Evolutionary conservation across 164 flowering plant genomes (phyloP), one percentile per base, ranked within the genome.

Genomic region (Aristolochia californica): DNA sequence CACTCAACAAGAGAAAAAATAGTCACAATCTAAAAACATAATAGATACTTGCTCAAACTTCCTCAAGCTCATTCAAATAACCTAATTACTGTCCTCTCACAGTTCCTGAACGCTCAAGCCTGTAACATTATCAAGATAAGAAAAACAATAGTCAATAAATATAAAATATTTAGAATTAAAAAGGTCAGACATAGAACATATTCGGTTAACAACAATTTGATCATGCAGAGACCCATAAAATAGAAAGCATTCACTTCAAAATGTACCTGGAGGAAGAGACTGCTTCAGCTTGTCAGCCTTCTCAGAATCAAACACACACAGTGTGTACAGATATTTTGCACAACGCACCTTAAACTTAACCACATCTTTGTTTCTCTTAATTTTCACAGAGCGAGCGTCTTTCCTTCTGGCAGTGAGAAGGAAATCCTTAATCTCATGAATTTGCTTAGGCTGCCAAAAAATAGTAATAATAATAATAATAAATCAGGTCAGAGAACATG

Each of bases 221-320:
- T 16, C 8, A 5, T 13, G 20, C 49, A 47, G 20, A 13, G 8
- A 47, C n/a, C n/a, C n/a, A 48, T 5, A n/a, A 48, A 48, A n/a
- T 10, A 16, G 20, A 48, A n/a, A 48, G 2, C 23, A 48, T 47
- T 5, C 49, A 47, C 8, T 8, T n/a, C 15, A 47, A n/a, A 8
- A 55, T 65, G 48, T 45, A 83, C 88, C 84, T 74, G 88, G 91
- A 17, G 88, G 91, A 70, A 85, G 91, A n/a, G 91, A 85, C 52
- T 83, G 91, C 80, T 85, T 85, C 84, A 85, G 66, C 77, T 85
- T 85, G 59, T 83, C 83, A 43, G 91, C 88, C 70, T 83, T 85
- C 76, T 85, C 88, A 0, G 78, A 34, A 64, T 85, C 91, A 59
- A 78, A 75, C 45, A 85, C 85, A 44, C 91, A 82, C 0, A 82